Evolutionary conservation across 1,284 basidiomycete genomes (phyloP).

Genomic region (Afroboletus lepidellus): DNA sequence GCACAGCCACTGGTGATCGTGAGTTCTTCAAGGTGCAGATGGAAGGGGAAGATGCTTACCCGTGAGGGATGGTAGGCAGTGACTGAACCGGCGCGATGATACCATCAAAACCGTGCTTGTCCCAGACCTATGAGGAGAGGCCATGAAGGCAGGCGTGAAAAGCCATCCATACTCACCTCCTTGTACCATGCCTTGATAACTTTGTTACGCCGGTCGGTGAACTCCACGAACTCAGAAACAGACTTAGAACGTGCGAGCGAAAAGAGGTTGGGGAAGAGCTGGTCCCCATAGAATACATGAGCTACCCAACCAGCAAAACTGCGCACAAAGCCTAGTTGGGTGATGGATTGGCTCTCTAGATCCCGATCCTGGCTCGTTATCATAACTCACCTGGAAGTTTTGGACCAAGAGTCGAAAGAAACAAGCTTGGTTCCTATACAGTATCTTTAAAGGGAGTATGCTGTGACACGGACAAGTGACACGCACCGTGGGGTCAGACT

Average conservation of each 20-base stretch:
- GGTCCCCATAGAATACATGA: slow-evolving; percentile 53
- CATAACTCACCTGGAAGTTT: slow-evolving; percentile 51
- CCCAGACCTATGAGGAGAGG: slow-evolving; percentile 55
- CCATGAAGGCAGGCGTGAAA: background rate
- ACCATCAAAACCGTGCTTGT: slow-evolving; percentile 65
- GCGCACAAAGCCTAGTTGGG: slow-evolving; percentile 49
- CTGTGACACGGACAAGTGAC: background rate
- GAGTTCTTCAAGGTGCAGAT: background rate
- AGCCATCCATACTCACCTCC: slow-evolving; percentile 40
- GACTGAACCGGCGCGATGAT: slow-evolving; percentile 77
- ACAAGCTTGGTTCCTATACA: slow-evolving; percentile 53
- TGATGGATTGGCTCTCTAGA: background rate
- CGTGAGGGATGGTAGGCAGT: slow-evolving; percentile 70
- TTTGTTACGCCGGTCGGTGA: slow-evolving; percentile 50
- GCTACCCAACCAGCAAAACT: slow-evolving; percentile 48
- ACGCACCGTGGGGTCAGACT: slow-evolving; percentile 65
- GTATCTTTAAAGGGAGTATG: background rate
- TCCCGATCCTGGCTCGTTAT: background rate
- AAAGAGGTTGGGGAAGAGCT: slow-evolving; percentile 49
- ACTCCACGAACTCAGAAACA: slow-evolving; percentile 54
- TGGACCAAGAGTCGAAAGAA: slow-evolving; percentile 59
- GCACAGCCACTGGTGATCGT: slow-evolving; percentile 44
- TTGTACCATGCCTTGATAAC: slow-evolving; percentile 55
- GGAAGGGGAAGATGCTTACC: slow-evolving; percentile 39
- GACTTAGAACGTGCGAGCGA: slow-evolving; percentile 48